Evolutionary conservation across 768 basidiomycete genomes (phyloP).

Genomic region (Sarcodon sp.): DNA sequence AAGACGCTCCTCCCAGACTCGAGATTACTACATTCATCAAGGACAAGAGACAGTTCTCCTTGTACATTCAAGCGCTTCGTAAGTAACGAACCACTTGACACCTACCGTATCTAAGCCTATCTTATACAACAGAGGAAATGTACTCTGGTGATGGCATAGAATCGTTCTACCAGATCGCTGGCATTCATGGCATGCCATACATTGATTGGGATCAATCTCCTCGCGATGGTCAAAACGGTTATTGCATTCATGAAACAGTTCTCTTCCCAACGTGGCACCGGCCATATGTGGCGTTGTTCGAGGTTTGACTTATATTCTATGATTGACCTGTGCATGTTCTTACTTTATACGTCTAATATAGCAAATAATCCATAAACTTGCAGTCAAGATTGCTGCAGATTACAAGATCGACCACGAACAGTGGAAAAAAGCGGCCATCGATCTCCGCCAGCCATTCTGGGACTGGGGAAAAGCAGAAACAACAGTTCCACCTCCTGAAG

Average conservation of each 20-base stretch:
- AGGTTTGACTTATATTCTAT: constrained; percentile 20
- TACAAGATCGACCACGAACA: constrained; percentile 15
- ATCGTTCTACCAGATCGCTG: constrained; percentile 33
- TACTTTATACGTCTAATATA: constrained; percentile 9
- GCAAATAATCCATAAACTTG: constrained; percentile 34
- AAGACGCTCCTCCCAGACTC: constrained; percentile 5
- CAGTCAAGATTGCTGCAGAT: constrained; percentile 25
- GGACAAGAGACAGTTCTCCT: constrained; percentile 30
- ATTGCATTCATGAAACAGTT: constrained; percentile 41
- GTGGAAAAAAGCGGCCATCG: constrained; percentile 21
- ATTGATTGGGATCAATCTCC: constrained; percentile 22
- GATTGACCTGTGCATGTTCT: neutral
- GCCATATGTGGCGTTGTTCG: constrained; percentile 35
- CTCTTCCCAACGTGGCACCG: constrained; percentile 47
- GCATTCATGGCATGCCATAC: constrained; percentile 41
- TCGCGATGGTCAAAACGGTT: constrained; percentile 16
- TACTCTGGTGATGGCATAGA: constrained; percentile 16
- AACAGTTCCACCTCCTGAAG: constrained; percentile 4
- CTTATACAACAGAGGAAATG: constrained; percentile 17
- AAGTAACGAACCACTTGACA: constrained; percentile 7
- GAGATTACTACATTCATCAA: constrained; percentile 16
- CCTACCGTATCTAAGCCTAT: neutral
- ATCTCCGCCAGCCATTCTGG: constrained; percentile 33
- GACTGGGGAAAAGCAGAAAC: constrained; percentile 24
- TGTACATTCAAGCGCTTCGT: constrained; percentile 40